Evolutionary conservation across 305 asterid genomes (phyloP).

Genomic region (Fraxinus nigra): DNA sequence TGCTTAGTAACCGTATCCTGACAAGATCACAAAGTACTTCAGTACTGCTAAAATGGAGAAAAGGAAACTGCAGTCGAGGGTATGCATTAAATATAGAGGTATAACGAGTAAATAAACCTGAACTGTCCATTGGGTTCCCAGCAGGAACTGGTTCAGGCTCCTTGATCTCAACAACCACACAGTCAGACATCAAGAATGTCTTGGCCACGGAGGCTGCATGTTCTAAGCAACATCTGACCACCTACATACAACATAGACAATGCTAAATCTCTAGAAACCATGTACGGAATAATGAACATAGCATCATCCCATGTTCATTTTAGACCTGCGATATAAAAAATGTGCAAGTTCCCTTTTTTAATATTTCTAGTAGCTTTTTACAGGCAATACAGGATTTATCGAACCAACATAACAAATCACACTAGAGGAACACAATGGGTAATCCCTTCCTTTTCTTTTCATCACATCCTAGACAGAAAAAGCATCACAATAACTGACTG

Average conservation of each 20-base stretch:
- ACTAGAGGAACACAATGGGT: not conserved
- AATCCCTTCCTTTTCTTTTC: not conserved
- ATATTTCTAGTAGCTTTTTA: not conserved
- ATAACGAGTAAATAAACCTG: constrained; percentile 47
- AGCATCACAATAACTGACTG: not conserved
- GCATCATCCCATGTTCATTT: not conserved
- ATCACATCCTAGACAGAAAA: not conserved
- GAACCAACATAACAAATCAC: not conserved
- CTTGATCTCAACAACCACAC: constrained; percentile 97
- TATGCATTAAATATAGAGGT: not conserved
- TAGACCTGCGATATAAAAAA: not conserved
- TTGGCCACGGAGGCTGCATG: constrained; percentile 95
- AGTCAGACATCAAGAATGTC: constrained; percentile 95
- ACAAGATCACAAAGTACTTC: constrained; percentile 3
- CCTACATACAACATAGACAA: constrained; percentile 36
- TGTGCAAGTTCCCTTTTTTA: not conserved
- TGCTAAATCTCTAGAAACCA: not conserved
- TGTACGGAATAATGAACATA: not conserved
- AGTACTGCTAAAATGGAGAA: not conserved
- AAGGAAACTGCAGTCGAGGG: not conserved
- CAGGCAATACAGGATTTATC: not conserved
- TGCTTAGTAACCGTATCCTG: constrained; percentile 68
- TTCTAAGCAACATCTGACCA: constrained; percentile 94
- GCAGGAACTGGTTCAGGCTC: constrained; percentile 71
- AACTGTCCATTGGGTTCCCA: constrained; percentile 93